Percentiles rank a stretch among this genome's conserved stretches.
phyloP scores from a whole-genome alignment of 2,329 filamentous ascomycete species.

The Chaetomiaceae sp. region DNA sequence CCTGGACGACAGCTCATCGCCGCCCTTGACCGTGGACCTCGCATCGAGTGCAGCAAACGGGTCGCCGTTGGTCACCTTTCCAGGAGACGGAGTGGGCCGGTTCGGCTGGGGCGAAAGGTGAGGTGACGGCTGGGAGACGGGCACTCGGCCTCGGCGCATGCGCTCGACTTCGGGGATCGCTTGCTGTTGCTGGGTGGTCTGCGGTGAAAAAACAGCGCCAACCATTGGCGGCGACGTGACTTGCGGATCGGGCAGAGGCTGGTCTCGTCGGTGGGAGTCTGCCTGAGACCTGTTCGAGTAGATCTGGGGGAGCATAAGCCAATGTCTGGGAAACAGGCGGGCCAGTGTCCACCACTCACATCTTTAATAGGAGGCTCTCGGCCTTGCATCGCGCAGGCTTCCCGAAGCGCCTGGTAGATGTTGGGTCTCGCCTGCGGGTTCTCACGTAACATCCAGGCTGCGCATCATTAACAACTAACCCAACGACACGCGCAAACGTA shows the following conservation, averaged over 20 bases:
- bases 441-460: constrained; percentile 87
- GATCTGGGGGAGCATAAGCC: constrained; percentile 50
- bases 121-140: constrained; percentile 38
- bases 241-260: constrained; percentile 52
- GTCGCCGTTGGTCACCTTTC: constrained; percentile 66
- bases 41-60: constrained; percentile 89
- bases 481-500: not conserved
- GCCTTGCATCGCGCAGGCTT: constrained; percentile 85
- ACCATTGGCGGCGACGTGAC: constrained; percentile 57
- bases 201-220: constrained; percentile 77
- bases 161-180: constrained; percentile 84
- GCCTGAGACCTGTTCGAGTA: constrained; percentile 62
- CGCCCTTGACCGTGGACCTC: constrained; percentile 47
- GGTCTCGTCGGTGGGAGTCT: constrained; percentile 51
- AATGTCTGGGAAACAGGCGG: constrained; percentile 3
- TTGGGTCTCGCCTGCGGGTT: constrained; percentile 75
- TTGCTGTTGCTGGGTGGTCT: constrained; percentile 60
- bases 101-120: constrained; percentile 39
- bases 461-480: constrained; percentile 24
- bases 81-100: constrained; percentile 64
- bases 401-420: constrained; percentile 87
- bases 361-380: constrained; percentile 84
- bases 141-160: constrained; percentile 82
- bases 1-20: constrained; percentile 76
- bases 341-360: constrained; percentile 48